Evolutionary conservation across 352 stramenopile species (phyloP), one percentile per base, ranked within the genome.

Genomic region (Saprolegnia parasitica): DNA sequence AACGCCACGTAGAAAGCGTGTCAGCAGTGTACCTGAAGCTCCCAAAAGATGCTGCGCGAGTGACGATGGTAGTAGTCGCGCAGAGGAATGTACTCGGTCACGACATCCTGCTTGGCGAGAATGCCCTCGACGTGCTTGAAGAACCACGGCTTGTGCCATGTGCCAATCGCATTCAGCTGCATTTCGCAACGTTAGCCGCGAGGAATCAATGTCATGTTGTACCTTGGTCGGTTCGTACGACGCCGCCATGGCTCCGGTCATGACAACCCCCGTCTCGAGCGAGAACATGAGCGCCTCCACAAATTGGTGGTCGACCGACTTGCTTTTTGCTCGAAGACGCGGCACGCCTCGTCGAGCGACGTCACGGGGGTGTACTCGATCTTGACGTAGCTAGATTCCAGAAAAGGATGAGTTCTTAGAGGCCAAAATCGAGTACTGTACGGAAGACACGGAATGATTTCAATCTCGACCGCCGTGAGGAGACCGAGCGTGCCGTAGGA

Each of bases 111-210:
- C 18, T 65, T 72, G 5, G 76, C 65, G 50, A 62, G 49, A 23
- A 78, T 71, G 11, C 56, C 62, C 68, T 82, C 73, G n/a, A 85
- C 80, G 62, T 83, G 75, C 65, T 80, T 81, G 71, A 83, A 85
- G 70, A 80, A 87, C 68, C 72, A 87, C 15, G 79, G 77, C 65
- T 87, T 87, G 73, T 72, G 80, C 68, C 74, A 87, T 23, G 52
- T 61, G 18, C 67, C 73, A 49, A 87, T 75, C 4, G 50, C 64
- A 61, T 87, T 87, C 4, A 78, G 26, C 56, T 68, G 26, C 23
- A 35, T 37, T 11, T 26, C 40, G 10, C 76, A 56, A 18, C 65
- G 57, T 35, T 74, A 60, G 26, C 52, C 58, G 18, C 2, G 56
- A 16, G 68, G n/a, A n/a, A 35, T 2, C 29, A 35, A 5, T 35